Percentiles rank a stretch among this genome's conserved stretches.
Conservation (phyloP, 257 asterid genomes). For the Misopates orontium region DNA sequence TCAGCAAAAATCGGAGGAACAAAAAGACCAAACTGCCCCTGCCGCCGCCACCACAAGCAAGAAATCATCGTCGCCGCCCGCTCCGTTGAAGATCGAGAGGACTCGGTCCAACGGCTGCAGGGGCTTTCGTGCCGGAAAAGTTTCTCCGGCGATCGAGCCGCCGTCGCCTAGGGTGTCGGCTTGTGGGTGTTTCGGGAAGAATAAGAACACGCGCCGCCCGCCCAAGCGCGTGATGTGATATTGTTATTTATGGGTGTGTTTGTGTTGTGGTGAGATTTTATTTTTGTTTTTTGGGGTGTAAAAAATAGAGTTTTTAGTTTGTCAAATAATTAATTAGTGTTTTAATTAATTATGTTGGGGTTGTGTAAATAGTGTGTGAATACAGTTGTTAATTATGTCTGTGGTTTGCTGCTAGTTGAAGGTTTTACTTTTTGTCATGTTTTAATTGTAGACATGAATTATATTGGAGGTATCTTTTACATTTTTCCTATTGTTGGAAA, state of each 20-base stretch:
- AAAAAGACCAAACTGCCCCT: conserved; percentile 20
- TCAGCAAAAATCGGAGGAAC: conserved; percentile 24
- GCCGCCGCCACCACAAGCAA: not conserved
- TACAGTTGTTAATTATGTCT: too few species aligned
- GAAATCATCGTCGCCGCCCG: conserved; percentile 12
- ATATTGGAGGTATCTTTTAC: too few species aligned
- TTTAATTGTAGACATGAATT: too few species aligned
- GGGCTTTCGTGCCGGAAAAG: conserved; percentile 46
- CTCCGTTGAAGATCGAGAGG: conserved; percentile 37
- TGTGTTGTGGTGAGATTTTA: not conserved
- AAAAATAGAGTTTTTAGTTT: too few species aligned
- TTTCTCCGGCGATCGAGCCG: conserved; percentile 48
- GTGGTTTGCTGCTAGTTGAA: too few species aligned
- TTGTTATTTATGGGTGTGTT: not conserved
- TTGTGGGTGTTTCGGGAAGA: conserved; percentile 42
- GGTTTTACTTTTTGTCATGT: too few species aligned
- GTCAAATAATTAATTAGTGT: too few species aligned
- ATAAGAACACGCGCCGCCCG: conserved; percentile 15
- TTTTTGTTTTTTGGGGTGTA: too few species aligned
- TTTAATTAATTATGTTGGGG: too few species aligned
- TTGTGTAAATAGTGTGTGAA: too few species aligned
- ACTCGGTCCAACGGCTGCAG: conserved; percentile 54
- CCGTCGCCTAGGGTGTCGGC: conserved; percentile 56
- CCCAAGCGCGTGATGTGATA: conserved; percentile 12
- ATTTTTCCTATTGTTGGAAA: too few species aligned